Base-by-base conservation (phyloP, 1,139 yeast genomes). In the Nematodospora anomalae region DNA sequence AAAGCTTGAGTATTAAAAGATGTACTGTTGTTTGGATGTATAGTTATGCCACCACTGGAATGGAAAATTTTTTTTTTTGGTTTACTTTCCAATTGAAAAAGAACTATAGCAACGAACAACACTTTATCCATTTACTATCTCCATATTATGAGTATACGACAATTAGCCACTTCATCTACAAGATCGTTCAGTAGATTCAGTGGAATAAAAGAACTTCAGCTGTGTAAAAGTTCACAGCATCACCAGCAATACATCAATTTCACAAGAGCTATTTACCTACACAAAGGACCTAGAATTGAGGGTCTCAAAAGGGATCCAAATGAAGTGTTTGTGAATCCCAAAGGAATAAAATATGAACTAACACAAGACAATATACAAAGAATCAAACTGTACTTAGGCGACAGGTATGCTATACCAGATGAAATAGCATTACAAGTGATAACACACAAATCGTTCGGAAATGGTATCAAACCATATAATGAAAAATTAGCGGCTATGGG, bases 391-490 rank as follows among this genome's bases (percentile, higher is more conserved):
- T 73, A 80, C 43, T 63, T 83, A 31, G 46, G 56, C 22, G 60
- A 59, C 13, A 61, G 70, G 48, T 73, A 66, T 51, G 52, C 60
- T 44, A 60, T 77, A 38, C 73, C 80, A 16, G 75, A 76, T 41
- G 76, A 76, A 18, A 50, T 85, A 42, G 68, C 84, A 26, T 65
- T 88, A 43, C 97, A 90, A 63, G 80, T 85, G 24, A 66, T 89
- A 52, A 89, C 97, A 9, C 97, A 90, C 64, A 90, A 90, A 64
- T 86, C 96, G 28, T 90, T 89, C 70, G 95, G 95, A 6, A 94
- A 87, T 62, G 97, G 96, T 11, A 71, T 77, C 44, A 80, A 82
- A 52, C 96, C 97, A 13, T 87, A 83, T 61, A 90, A 90, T 61
- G 96, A 88, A 56, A 85, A 84, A 58, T 69, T 90, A 51, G 73